phyloP scores from a whole-genome alignment of 2,329 filamentous ascomycete species.

The Penicillium oxalicum region DNA sequence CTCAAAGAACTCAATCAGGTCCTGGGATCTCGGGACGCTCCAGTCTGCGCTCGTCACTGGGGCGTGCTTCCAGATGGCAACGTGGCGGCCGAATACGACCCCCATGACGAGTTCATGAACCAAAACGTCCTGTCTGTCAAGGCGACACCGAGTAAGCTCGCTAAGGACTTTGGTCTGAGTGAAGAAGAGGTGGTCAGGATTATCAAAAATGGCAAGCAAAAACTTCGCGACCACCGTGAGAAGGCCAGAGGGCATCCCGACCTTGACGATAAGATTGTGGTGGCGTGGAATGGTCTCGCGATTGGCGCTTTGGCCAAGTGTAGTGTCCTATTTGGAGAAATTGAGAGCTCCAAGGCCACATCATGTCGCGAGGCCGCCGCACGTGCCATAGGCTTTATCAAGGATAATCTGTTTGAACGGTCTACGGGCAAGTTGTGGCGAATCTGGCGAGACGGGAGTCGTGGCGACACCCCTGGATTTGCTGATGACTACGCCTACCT shows the following conservation, averaged over 20 bases:
- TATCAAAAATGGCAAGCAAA: slow-evolving; percentile 60
- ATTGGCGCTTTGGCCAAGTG: slow-evolving; percentile 76
- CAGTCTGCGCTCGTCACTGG: slow-evolving; percentile 77
- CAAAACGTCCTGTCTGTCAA: slow-evolving; percentile 79
- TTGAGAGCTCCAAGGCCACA: slow-evolving; percentile 53
- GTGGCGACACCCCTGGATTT: slow-evolving; percentile 65
- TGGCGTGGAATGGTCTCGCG: slow-evolving; percentile 81
- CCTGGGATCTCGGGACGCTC: slow-evolving; percentile 61
- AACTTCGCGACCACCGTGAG: slow-evolving; percentile 66
- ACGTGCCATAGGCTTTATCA: slow-evolving; percentile 66
- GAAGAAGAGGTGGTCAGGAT: slow-evolving; percentile 63
- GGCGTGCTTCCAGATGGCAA: slow-evolving; percentile 80
- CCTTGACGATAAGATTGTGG: slow-evolving; percentile 82
- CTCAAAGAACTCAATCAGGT: slow-evolving; percentile 75
- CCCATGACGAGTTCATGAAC: slow-evolving; percentile 88
- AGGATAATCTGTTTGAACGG: slow-evolving; percentile 64
- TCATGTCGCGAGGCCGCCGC: slow-evolving; percentile 62
- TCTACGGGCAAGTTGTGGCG: slow-evolving; percentile 60
- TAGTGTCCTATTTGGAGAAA: slow-evolving; percentile 58
- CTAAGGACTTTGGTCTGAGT: slow-evolving; percentile 66
- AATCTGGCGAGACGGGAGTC: slow-evolving; percentile 61
- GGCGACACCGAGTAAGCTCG: slow-evolving; percentile 62
- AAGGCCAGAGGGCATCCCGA: slow-evolving; percentile 68
- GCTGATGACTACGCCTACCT: slow-evolving; percentile 94
- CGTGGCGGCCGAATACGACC: slow-evolving; percentile 72